Base-by-base conservation (phyloP, 2,329 filamentous ascomycete genomes). In the Epichloe bromicola region DNA sequence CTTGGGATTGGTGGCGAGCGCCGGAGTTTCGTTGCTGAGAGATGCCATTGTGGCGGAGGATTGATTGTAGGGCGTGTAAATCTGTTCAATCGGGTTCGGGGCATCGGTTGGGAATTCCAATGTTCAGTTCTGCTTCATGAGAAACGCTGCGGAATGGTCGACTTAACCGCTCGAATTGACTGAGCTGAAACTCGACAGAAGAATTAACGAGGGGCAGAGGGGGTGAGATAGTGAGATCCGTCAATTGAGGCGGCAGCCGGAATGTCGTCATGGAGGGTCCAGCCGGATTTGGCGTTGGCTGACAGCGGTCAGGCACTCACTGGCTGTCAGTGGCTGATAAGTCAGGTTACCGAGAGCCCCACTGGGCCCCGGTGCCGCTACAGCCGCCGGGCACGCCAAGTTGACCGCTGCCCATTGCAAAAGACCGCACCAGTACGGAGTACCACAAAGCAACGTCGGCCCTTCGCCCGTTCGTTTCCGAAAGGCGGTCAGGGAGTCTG, bases 1-100 rank as follows among this genome's bases (percentile, higher is more conserved):
- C 70, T 88, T 86, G 48, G 90, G 90, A 65, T 85, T 82, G 52
- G 74, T 81, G 61, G 73, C 73, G 66, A 83, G 70, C 43, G 80
- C 80, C 51, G 79, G 79, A 26, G 79, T 76, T 46, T 71, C 65
- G 52, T 60, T 64, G 42, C 61, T 54, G 26, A 63, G 55, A 51
- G 71, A 71, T 50, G 70, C 70, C 72, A 75, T 75, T 49, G 53
- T 68, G 62, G 38, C 42, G 14, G 20, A 19, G 41, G 20, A 17
- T n/a, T 39, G 30, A 34, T 19, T 7, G 41, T 5, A 40, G 12
- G 30, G 5, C n/a, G 43, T 10, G 40, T 2, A 30, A 12, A 8
- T 26, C 34, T 23, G 38, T 19, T 14, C 30, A 26, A 36, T 37
- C 11, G 30, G 38, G 10, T 15, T 43, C 3, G 23, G 10, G 14